A percentile compares a stretch with the other conserved stretches of the same genome.
phyloP scores from a whole-genome alignment of 768 basidiomycete species.

The Boletus subcaerulescens region DNA sequence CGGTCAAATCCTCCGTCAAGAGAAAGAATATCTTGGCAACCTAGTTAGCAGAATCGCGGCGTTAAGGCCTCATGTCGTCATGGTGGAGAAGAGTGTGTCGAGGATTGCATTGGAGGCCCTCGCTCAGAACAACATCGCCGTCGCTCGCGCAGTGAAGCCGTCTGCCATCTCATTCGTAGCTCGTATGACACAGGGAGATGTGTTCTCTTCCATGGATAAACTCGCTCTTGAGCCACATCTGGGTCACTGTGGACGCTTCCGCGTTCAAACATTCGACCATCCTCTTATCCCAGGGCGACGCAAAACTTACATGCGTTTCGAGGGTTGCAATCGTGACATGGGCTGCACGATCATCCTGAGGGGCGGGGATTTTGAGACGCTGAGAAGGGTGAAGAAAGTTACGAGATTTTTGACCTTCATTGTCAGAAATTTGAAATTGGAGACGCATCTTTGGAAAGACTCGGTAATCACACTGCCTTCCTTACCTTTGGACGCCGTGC shows the following conservation, averaged over 20 bases:
- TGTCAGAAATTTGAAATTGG: constrained; percentile 89
- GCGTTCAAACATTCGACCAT: constrained; percentile 93
- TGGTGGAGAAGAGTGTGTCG: constrained; percentile 90
- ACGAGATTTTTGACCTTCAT: constrained; percentile 90
- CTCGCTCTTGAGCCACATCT: constrained; percentile 85
- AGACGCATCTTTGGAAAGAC: constrained; percentile 92
- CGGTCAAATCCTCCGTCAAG: constrained; percentile 86
- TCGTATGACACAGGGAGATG: constrained; percentile 92
- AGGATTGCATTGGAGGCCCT: constrained; percentile 86
- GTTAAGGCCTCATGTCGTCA: constrained; percentile 84
- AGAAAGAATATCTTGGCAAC: constrained; percentile 88
- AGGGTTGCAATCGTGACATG: constrained; percentile 90
- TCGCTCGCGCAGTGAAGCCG: constrained; percentile 85
- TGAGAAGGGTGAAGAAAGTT: constrained; percentile 87
- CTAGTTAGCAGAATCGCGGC: constrained; percentile 88
- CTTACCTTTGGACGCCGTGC: constrained; percentile 64
- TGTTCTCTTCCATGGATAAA: constrained; percentile 94
- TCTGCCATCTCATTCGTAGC: constrained; percentile 85
- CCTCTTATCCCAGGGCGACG: constrained; percentile 88
- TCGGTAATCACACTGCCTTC: constrained; percentile 73
- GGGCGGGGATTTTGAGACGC: constrained; percentile 77
- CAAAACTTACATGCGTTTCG: constrained; percentile 98
- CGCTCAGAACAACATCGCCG: constrained; percentile 80
- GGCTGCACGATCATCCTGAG: constrained; percentile 93
- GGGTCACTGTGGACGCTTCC: constrained; percentile 83